Conservation (phyloP, 192 early-diverging fungal species). For the Entomortierella lignicola region DNA sequence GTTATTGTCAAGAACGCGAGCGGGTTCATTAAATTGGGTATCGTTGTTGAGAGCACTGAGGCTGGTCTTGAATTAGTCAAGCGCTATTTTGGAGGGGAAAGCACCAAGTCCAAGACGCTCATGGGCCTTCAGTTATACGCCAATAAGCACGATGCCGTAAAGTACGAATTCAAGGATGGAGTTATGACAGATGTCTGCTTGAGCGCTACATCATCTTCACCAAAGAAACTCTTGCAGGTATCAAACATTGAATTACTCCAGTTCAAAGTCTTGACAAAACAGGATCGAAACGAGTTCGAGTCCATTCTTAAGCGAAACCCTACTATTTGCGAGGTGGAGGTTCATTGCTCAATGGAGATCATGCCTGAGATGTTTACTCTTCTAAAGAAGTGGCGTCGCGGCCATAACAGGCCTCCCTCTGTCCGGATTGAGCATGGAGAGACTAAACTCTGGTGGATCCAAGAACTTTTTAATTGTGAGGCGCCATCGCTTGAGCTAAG, state of each 20-base stretch:
- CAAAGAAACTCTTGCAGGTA: conserved; percentile 15
- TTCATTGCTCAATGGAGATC: conserved; percentile 1
- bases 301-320: conserved; percentile 18
- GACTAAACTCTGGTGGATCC: conserved; percentile 1
- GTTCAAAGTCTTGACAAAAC: not conserved
- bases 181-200: not conserved
- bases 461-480: not conserved
- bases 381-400: not conserved
- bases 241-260: conserved; percentile 8
- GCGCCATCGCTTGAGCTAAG: not conserved
- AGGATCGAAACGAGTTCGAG: not conserved
- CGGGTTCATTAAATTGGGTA: conserved; percentile 3
- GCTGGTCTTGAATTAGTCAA: conserved; percentile 17
- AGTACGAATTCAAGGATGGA: not conserved
- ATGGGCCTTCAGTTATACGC: not conserved
- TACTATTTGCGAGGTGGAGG: conserved; percentile 2
- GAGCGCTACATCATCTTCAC: not conserved
- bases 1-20: conserved; percentile 7
- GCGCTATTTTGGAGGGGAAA: conserved; percentile 2
- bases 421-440: not conserved
- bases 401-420: not conserved
- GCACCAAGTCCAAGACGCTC: not conserved
- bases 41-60: not conserved
- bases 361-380: not conserved
- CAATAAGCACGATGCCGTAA: not conserved